Evolutionary conservation across 139 green algal genomes (phyloP), one percentile per base, ranked within the genome.

Genomic region (Ettlia oleoabundans): DNA sequence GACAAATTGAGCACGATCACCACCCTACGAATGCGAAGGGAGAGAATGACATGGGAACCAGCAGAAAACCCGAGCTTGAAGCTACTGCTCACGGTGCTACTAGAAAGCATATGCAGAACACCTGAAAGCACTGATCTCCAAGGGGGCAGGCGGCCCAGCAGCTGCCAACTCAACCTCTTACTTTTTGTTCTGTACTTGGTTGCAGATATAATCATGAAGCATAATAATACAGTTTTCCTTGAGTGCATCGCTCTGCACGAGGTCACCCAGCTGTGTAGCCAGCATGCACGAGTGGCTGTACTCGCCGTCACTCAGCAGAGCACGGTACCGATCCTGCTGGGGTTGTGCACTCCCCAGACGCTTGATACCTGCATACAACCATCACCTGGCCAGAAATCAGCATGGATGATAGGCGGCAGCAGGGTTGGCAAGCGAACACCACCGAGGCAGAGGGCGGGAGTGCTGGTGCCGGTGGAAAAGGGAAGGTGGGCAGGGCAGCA

Each of bases 231-330:
- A 82, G 47, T 85, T 85, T 24, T 90, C 80, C 10, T 73, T 47
- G 0, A 98, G 35, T 2, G 82, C 15, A 22, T 82, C 63, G 2
- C 63, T 42, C 15, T 86, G 75, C 4, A 93, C 87, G 18, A 93
- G 51, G 0, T 94, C 81, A 28, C 90, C 90, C 30, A 98, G 76
- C 87, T 98, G 92, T 0, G 90, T 93, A 19, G 95, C 91, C 33
- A 98, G 78, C 91, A 98, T 96, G 28, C 88, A 88, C 22, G 85
- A 86, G 32, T 84, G 82, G 32, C 62, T 51, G 42, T 82, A 61
- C 58, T 81, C 22, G 15, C 93, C 93, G 64, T 97, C 93, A 32
- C 85, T 92, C 4, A 96, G 40, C 21, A 91, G 67, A 19, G 97
- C 37, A 2, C 92, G 86, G 68, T 86, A 97, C 13, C 92, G 84